Conservation (phyloP, 768 basidiomycete species). For the Suillus variegatus region DNA sequence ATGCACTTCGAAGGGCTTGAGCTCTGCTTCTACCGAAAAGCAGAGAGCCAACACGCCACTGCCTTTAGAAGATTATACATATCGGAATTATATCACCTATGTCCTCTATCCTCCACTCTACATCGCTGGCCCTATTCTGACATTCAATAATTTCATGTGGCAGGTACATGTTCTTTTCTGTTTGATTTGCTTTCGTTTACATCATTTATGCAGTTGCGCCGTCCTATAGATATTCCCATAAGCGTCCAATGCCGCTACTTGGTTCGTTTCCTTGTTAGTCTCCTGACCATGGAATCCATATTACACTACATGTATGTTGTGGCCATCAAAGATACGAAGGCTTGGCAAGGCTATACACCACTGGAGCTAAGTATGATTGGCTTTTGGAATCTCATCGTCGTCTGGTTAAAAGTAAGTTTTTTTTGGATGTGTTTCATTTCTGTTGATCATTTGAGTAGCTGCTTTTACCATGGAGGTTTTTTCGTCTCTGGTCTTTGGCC, state of each 20-base stretch:
- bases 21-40: conserved; percentile 49
- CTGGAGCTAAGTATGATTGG: conserved; percentile 89
- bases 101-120: conserved; percentile 92
- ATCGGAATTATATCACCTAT: conserved; percentile 80
- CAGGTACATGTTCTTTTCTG: conserved; percentile 57
- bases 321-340: conserved; percentile 87
- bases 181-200: conserved; percentile 3
- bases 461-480: conserved; percentile 94
- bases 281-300: conserved; percentile 88
- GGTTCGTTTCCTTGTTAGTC: conserved; percentile 65
- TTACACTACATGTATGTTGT: conserved; percentile 96
- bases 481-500: conserved; percentile 88
- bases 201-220: conserved; percentile 50
- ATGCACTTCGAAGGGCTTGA: conserved; percentile 24
- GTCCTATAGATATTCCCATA: conserved; percentile 48
- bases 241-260: conserved; percentile 54
- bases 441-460: conserved; percentile 50
- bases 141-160: conserved; percentile 94
- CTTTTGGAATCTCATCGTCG: conserved; percentile 94
- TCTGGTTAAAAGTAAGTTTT: conserved; percentile 87
- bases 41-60: conserved; percentile 61
- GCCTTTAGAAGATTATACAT: conserved; percentile 59
- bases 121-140: conserved; percentile 94
- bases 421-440: not conserved
- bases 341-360: conserved; percentile 79